Percentiles rank a stretch among this genome's conserved stretches.
These are phyloP conservation scores for Kitagawia praeruptora DNA, from an alignment of 129 eudicot species.

Conservation along the genomic window DNA sequence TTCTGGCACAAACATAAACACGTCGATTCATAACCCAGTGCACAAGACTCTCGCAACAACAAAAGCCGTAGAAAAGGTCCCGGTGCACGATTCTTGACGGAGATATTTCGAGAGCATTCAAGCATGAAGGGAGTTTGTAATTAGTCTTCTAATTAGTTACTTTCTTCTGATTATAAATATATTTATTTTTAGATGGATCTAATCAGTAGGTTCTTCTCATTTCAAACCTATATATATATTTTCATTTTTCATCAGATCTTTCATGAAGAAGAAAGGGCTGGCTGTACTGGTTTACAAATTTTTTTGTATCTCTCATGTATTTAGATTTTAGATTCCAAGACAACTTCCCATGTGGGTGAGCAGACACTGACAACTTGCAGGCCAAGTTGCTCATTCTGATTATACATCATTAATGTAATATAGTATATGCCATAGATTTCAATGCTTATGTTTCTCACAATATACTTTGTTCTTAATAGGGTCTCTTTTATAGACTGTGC, in stretches of 20 bases:
- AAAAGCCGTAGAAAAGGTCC: not conserved
- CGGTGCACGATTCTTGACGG: not conserved
- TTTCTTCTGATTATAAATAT: not conserved
- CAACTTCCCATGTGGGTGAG: constrained; percentile 6
- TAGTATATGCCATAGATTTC: not conserved
- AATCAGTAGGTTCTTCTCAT: not conserved
- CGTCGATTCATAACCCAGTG: constrained; percentile 54
- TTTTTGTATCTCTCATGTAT: not conserved
- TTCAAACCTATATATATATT: not conserved
- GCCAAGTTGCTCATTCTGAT: constrained; percentile 1
- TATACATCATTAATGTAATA: not conserved
- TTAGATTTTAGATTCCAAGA: not conserved
- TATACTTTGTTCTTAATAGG: not conserved
- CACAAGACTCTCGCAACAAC: not conserved
- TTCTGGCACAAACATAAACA: constrained; percentile 68
- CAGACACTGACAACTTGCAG: constrained; percentile 3
- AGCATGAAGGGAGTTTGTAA: not conserved
- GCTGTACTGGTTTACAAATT: not conserved
- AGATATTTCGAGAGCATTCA: not conserved
- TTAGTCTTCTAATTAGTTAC: not conserved
- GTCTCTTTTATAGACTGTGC: not conserved
- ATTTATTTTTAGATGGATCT: not conserved
- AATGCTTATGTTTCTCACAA: not conserved
- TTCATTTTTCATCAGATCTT: not conserved
- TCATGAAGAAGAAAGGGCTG: not conserved